Evolutionary conservation across 2,329 filamentous ascomycete genomes (phyloP).

Genomic region (Aspergillus awamori): DNA sequence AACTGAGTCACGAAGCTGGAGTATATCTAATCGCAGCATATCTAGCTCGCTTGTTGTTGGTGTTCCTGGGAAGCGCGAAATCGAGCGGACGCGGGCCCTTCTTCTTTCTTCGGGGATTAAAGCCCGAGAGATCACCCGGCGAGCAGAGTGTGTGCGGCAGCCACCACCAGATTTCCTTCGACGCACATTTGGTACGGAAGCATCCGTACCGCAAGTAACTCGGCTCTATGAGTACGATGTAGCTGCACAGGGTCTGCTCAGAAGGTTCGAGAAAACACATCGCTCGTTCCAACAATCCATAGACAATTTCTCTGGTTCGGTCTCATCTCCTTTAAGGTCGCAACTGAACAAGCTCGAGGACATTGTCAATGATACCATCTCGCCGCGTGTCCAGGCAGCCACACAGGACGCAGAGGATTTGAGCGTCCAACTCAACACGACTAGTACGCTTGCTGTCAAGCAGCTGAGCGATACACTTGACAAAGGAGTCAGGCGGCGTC

Average conservation of each 20-base stretch:
- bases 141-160: constrained; percentile 56
- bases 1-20: constrained; percentile 57
- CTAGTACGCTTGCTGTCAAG: constrained; percentile 79
- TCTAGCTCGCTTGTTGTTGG: constrained; percentile 39
- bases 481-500: constrained; percentile 68
- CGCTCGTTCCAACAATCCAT: constrained; percentile 49
- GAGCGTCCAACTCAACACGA: constrained; percentile 72
- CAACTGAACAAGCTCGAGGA: constrained; percentile 50
- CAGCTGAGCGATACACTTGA: constrained; percentile 75
- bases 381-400: constrained; percentile 64
- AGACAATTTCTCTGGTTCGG: constrained; percentile 49
- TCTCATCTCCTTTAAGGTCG: constrained; percentile 48
- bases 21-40: constrained; percentile 56
- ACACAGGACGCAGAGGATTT: constrained; percentile 81
- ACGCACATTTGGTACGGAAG: constrained; percentile 30
- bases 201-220: constrained; percentile 45
- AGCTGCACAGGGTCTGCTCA: constrained; percentile 56
- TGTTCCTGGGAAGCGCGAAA: constrained; percentile 67
- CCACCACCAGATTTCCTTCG: constrained; percentile 42
- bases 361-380: constrained; percentile 53
- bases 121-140: constrained; percentile 74
- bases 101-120: constrained; percentile 87
- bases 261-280: constrained; percentile 50
- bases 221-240: constrained; percentile 57
- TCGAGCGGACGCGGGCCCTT: constrained; percentile 75